Conservation (phyloP, 1,284 basidiomycete species). For the Polyporus tsugae region DNA sequence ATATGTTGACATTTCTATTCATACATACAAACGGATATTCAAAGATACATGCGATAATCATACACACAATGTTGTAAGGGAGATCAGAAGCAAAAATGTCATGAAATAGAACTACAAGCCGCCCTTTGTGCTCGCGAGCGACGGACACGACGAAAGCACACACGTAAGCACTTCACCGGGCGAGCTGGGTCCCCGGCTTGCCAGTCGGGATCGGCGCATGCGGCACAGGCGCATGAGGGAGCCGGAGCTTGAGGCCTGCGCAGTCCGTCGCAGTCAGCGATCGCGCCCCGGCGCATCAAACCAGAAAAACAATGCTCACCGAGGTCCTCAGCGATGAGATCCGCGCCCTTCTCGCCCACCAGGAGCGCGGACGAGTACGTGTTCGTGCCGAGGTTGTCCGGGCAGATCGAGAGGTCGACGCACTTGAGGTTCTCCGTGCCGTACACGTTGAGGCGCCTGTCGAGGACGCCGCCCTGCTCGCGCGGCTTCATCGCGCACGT, state of each 20-base stretch:
- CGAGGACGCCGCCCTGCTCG: conserved; percentile 80
- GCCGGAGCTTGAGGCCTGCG: conserved; percentile 65
- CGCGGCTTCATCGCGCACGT: conserved; percentile 76
- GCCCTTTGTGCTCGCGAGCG: not conserved
- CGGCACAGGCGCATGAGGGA: conserved; percentile 74
- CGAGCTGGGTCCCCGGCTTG: conserved; percentile 58
- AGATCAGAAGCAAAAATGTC: not conserved
- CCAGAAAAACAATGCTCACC: conserved; percentile 46
- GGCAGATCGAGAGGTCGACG: conserved; percentile 74
- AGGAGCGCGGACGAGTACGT: conserved; percentile 75
- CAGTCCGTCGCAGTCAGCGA: not conserved
- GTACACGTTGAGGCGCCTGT: conserved; percentile 74
- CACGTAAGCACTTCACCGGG: conserved; percentile 36
- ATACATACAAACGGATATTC: conserved; percentile 16
- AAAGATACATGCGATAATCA: not conserved
- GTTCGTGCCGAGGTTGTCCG: conserved; percentile 77
- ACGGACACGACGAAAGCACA: not conserved
- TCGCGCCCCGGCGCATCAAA: not conserved
- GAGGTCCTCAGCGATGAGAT: conserved; percentile 68
- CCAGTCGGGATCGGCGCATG: conserved; percentile 70
- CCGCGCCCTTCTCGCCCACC: conserved; percentile 75
- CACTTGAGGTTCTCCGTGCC: conserved; percentile 77
- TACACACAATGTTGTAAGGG: conserved; percentile 5
- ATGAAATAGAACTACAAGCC: not conserved
- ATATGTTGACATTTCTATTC: conserved; percentile 4